Conservation (phyloP, 2,329 filamentous ascomycete species). For the Mycosphaerella sp. region DNA sequence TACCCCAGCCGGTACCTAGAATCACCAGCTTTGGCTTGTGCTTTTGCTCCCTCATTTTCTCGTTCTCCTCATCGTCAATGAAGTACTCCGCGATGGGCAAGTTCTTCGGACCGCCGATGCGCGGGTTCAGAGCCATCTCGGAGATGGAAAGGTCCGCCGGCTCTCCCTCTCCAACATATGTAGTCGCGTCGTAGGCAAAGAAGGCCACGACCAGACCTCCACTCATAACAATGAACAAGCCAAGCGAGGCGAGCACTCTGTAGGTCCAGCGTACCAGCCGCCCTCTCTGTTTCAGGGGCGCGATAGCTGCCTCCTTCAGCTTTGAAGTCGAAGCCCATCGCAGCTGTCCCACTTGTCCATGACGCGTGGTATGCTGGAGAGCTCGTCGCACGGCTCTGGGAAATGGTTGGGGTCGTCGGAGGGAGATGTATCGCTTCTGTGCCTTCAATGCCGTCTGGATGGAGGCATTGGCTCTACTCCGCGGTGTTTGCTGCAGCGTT, state of each 20-base stretch:
- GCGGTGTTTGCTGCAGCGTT: constrained; percentile 7
- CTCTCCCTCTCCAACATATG: constrained; percentile 67
- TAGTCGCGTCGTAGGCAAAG: constrained; percentile 89
- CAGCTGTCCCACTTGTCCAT: constrained; percentile 9
- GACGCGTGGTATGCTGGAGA: constrained; percentile 9
- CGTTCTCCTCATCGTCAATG: constrained; percentile 80
- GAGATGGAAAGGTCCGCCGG: constrained; percentile 75
- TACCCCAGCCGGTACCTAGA: constrained; percentile 90
- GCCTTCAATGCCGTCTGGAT: background rate
- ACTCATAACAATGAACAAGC: constrained; percentile 66
- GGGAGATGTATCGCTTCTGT: constrained; percentile 9
- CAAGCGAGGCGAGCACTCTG: constrained; percentile 63
- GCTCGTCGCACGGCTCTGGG: constrained; percentile 15
- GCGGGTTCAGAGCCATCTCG: constrained; percentile 70
- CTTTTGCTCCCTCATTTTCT: constrained; percentile 62
- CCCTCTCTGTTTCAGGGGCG: constrained; percentile 19
- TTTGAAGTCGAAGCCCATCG: constrained; percentile 18
- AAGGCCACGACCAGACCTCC: constrained; percentile 68
- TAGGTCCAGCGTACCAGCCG: constrained; percentile 52
- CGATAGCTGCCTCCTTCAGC: background rate
- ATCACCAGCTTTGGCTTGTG: constrained; percentile 91
- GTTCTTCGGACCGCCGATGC: constrained; percentile 86
- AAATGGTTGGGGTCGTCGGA: constrained; percentile 10
- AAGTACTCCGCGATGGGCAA: constrained; percentile 81
- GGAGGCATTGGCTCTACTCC: constrained; percentile 10